Evolutionary conservation across 331 rosid genomes (phyloP).

Genomic region (Rhamnella rubrinervis): DNA sequence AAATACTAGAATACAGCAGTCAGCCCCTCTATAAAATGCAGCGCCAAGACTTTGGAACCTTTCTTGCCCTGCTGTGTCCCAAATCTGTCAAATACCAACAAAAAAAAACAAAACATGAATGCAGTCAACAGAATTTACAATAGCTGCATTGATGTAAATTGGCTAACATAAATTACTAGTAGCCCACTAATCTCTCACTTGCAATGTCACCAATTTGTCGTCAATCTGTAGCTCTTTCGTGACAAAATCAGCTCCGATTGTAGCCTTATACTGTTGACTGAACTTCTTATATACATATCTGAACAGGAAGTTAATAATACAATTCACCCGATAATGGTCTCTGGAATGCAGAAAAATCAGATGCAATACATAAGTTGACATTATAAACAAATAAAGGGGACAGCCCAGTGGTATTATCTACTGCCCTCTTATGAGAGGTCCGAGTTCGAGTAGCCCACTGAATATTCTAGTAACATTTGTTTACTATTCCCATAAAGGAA

Average conservation of each 20-base stretch:
- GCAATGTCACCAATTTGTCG: constrained; percentile 80
- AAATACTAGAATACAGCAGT: constrained; percentile 87
- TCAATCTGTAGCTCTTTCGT: constrained; percentile 82
- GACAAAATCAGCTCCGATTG: constrained; percentile 95
- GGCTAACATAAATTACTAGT: not conserved
- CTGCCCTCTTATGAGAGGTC: too few species aligned
- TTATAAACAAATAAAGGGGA: not conserved
- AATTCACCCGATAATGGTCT: constrained; percentile 16
- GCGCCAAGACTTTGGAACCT: constrained; percentile 83
- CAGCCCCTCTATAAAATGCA: constrained; percentile 90
- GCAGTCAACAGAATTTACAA: not conserved
- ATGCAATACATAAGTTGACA: not conserved
- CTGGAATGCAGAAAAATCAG: constrained; percentile 2
- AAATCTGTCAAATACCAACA: constrained; percentile 49
- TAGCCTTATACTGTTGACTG: constrained; percentile 74
- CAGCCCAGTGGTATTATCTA: too few species aligned
- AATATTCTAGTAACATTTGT: too few species aligned
- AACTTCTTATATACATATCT: constrained; percentile 78
- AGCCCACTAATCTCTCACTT: constrained; percentile 41
- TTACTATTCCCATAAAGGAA: too few species aligned
- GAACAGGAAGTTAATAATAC: constrained; percentile 40
- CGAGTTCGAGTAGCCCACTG: too few species aligned
- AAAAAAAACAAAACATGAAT: not conserved
- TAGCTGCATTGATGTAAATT: not conserved
- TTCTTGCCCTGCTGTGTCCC: constrained; percentile 99